phyloP scores from a whole-genome alignment of 805 yeast genomes.

The Zygoascus biomembranicola region DNA sequence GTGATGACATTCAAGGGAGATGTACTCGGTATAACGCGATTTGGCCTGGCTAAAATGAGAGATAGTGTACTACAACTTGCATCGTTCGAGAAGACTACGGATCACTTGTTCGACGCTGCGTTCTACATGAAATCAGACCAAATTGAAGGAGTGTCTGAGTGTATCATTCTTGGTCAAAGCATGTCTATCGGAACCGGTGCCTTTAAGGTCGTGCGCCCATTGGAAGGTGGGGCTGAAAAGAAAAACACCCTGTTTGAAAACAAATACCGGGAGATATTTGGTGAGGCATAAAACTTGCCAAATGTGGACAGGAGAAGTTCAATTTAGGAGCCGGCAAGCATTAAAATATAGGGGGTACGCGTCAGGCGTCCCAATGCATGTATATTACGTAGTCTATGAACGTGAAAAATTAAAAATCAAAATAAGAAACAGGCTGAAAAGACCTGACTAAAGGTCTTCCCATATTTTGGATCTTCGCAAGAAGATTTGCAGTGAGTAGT shows the following conservation, averaged over 20 bases:
- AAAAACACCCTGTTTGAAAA: slow-evolving; percentile 37
- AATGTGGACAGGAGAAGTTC: no score
- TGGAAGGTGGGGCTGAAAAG: slow-evolving; percentile 11
- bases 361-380: no score
- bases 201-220: slow-evolving; percentile 53
- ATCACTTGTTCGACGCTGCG: slow-evolving; percentile 95
- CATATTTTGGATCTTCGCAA: no score
- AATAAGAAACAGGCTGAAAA: no score
- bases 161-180: slow-evolving; percentile 95
- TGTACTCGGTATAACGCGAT: slow-evolving; percentile 94
- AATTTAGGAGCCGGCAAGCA: no score
- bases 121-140: slow-evolving; percentile 94
- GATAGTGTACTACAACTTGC: slow-evolving; percentile 96
- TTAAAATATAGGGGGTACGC: no score
- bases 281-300: not conserved
- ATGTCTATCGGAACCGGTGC: slow-evolving; percentile 98
- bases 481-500: no score
- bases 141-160: slow-evolving; percentile 96
- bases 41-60: slow-evolving; percentile 97
- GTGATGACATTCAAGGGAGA: slow-evolving; percentile 99
- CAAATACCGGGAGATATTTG: slow-evolving; percentile 18
- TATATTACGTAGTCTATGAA: no score
- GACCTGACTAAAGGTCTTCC: no score
- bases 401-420: no score
- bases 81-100: slow-evolving; percentile 96